Base-by-base conservation (phyloP, 148 eudicot species). In the Rhododendron kiyosumense region DNA sequence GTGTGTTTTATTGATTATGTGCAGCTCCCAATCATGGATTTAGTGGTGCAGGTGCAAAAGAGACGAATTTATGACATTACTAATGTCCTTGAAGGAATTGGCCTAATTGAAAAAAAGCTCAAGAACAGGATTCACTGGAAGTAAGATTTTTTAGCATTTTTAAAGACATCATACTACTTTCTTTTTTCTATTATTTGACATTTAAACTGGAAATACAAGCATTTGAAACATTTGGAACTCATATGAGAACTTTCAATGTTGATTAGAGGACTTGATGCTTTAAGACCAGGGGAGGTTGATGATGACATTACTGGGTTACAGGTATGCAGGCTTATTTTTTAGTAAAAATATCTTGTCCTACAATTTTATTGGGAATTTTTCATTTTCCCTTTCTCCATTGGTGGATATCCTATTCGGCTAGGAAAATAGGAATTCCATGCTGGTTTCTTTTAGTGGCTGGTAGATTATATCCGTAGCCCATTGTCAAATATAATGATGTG, bases 71-170 rank as follows among this genome's bases (percentile, higher is more conserved):
- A 94, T 90, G 99, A 97, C 87, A 97, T 97, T 79, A 95, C 99
- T 26, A 95, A 95, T 90, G 99, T 97, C 85, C 94, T 97, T 73
- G 99, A 97, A 91, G 99, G 99, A 87, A 94, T 95, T 89, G 99
- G 99, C 86, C 94, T 97, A 24, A 97, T 97, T 71, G 99, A 97
- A 88, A 97, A 97, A 92, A 97, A 94, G 90, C 90, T 95, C 86
- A 97, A 97, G 91, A 97, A 97, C 88, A 93, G 95, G 89, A 97
- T 97, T 83, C 96, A 88, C 51, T 97, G 98, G 99, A 97, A 95
- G 99, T 97, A 97, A 92, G 97, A 81, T 28, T 78, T 67, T 30
- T 61, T 83, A 43, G 52, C 18, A 34, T 69, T 76, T 71, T 65
- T n/a, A 63, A 65, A 79, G 59, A 46, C 17, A 59, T 63, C 65